Conservation (phyloP, 441 rosid genomes). For the Metrosideros polymorpha region DNA sequence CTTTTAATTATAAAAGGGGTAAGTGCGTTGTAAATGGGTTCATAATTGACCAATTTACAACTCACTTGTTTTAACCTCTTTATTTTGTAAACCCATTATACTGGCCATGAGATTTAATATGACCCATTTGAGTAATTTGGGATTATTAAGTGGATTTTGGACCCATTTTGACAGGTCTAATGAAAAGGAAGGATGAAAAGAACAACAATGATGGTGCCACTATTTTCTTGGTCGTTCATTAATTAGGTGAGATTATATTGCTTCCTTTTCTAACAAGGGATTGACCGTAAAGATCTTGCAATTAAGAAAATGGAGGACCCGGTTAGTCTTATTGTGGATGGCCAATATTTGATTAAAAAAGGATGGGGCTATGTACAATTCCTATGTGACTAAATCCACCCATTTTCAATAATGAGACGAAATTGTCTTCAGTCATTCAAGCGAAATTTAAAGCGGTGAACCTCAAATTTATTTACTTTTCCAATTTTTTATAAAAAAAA, state of each 20-base stretch:
- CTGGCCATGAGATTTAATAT: no score
- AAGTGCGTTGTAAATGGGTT: no score
- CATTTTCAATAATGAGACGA: neutral
- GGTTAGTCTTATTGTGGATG: neutral
- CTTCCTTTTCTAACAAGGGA: conserved; percentile 31
- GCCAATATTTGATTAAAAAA: neutral
- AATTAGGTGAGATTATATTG: conserved; percentile 10
- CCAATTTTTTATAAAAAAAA: neutral
- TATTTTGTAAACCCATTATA: no score
- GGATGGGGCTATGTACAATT: neutral
- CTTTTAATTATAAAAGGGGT: no score
- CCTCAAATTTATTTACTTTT: neutral
- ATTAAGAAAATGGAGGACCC: neutral
- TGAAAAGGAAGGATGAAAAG: neutral
- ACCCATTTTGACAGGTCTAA: no score
- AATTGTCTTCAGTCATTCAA: neutral
- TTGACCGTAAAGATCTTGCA: conserved; percentile 14
- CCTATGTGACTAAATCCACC: neutral
- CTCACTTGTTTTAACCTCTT: no score
- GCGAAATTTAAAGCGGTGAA: neutral
- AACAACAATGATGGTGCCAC: neutral
- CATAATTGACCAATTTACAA: no score
- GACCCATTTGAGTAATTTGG: no score
- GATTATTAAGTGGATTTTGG: no score
- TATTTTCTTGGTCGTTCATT: conserved; percentile 6